phyloP scores from a whole-genome alignment of 2,329 filamentous ascomycete genomes.

The Scytalidium sp. region DNA sequence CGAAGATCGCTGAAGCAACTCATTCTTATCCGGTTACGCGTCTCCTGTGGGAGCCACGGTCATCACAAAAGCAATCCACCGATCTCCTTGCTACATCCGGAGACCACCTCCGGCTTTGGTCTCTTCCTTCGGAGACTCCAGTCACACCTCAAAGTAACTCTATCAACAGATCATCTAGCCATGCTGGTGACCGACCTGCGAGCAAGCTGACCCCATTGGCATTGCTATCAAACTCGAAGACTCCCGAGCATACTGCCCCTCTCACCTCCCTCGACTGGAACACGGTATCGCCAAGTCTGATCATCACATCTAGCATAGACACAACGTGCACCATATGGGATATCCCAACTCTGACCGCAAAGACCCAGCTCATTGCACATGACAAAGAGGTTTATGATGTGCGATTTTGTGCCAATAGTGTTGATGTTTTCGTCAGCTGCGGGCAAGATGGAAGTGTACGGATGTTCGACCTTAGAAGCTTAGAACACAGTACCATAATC shows the following conservation, averaged over 20 bases:
- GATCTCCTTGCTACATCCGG: constrained; percentile 93
- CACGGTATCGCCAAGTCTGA: constrained; percentile 90
- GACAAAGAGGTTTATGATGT: constrained; percentile 99
- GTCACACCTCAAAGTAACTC: constrained; percentile 57
- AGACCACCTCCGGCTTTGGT: constrained; percentile 92
- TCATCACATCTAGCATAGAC: constrained; percentile 98
- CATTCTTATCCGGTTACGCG: constrained; percentile 97
- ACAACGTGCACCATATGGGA: constrained; percentile 99
- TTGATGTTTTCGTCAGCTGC: constrained; percentile 98
- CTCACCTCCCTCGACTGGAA: constrained; percentile 98
- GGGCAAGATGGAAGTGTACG: constrained; percentile 95
- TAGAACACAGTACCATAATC: constrained; percentile 98
- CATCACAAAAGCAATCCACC: constrained; percentile 90
- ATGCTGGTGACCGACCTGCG: constrained; percentile 54
- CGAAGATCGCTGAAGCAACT: constrained; percentile 90
- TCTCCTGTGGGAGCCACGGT: constrained; percentile 93
- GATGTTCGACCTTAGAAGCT: constrained; percentile 95
- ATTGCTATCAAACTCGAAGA: constrained; percentile 95
- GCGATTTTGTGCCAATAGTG: constrained; percentile 93
- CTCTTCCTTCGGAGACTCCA: constrained; percentile 69
- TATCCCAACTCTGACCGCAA: constrained; percentile 94
- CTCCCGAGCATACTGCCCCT: constrained; percentile 94
- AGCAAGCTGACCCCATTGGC: constrained; percentile 89
- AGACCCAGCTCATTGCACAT: constrained; percentile 96
- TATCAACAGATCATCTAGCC: constrained; percentile 62